These are phyloP conservation scores for Citrus reticulata DNA, from an alignment of 345 rosid species.

Conservation along the genomic window DNA sequence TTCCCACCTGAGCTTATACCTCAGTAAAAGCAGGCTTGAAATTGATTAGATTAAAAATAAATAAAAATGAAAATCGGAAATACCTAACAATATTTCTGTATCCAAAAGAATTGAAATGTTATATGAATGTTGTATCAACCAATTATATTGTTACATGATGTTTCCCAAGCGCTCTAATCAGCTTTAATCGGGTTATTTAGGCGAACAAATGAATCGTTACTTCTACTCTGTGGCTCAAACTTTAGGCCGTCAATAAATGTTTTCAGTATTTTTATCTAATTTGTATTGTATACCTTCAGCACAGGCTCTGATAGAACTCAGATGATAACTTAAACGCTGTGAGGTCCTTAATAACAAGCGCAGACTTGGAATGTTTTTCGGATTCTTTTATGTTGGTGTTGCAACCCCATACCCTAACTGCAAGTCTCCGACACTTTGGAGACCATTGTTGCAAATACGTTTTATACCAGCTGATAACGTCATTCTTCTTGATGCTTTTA, in stretches of 20 bases:
- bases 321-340: constrained; percentile 54
- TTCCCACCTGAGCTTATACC: too few species aligned
- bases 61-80: neutral
- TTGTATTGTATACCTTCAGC: constrained; percentile 26
- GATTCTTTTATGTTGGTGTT: constrained; percentile 47
- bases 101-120: neutral
- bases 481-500: constrained; percentile 51
- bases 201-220: neutral
- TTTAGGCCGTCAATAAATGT: neutral
- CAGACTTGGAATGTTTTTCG: constrained; percentile 27
- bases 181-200: neutral
- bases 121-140: neutral
- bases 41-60: too few species aligned
- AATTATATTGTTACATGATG: neutral
- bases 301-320: constrained; percentile 67
- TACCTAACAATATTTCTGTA: neutral
- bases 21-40: too few species aligned
- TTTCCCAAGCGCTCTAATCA: neutral
- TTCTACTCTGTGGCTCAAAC: neutral
- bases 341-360: constrained; percentile 45
- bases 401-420: constrained; percentile 93
- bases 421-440: constrained; percentile 71
- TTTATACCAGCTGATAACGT: constrained; percentile 62
- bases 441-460: constrained; percentile 66
- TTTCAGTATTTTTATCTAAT: neutral